Evolutionary conservation across 768 basidiomycete species (phyloP).

Genomic region (Nidularia pulvinata): DNA sequence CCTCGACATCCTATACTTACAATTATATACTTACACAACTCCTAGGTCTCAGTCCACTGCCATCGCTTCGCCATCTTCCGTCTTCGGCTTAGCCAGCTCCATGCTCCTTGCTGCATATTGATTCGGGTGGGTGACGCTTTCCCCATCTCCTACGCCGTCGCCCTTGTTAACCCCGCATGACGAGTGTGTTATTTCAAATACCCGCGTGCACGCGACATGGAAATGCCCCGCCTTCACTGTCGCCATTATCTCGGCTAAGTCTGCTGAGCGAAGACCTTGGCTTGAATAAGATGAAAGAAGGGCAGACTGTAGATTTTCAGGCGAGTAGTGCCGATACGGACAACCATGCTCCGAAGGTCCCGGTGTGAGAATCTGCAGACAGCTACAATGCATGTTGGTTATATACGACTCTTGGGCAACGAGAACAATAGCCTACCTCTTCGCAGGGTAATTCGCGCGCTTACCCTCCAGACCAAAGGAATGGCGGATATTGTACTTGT

Average conservation of each 20-base stretch:
- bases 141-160: conserved; percentile 83
- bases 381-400: conserved; percentile 44
- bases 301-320: conserved; percentile 79
- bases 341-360: conserved; percentile 78
- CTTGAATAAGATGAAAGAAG: conserved; percentile 68
- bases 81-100: conserved; percentile 50
- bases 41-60: conserved; percentile 21
- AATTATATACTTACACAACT: conserved; percentile 1
- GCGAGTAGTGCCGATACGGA: conserved; percentile 88
- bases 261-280: conserved; percentile 61
- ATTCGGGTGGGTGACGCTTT: conserved; percentile 94
- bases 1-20: not conserved
- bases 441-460: conserved; percentile 92
- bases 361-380: conserved; percentile 80
- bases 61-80: conserved; percentile 42
- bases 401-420: not conserved
- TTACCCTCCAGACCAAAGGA: conserved; percentile 94
- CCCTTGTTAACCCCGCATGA: conserved; percentile 77
- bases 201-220: conserved; percentile 96
- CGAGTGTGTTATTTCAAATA: conserved; percentile 93
- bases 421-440: conserved; percentile 52
- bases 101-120: conserved; percentile 80
- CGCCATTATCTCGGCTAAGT: conserved; percentile 82
- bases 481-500: conserved; percentile 97
- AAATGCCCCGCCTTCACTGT: conserved; percentile 81